Evolutionary conservation across 2,329 filamentous ascomycete genomes (phyloP).

Genomic region (Elsinoe australis): DNA sequence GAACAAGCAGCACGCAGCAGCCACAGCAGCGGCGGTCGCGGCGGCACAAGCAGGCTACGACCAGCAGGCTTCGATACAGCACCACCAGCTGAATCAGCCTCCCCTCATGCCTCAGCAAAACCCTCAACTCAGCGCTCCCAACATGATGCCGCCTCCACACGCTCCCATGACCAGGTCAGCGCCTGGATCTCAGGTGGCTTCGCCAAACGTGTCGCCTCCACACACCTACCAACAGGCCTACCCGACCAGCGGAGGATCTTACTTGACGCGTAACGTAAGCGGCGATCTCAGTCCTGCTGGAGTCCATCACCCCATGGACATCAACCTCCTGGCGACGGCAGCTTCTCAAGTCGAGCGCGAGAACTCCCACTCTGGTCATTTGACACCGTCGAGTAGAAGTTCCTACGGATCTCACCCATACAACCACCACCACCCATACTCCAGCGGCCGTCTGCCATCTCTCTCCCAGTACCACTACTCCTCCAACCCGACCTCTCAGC

Average conservation of each 20-base stretch:
- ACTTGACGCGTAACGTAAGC: conserved; percentile 49
- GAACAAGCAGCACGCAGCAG: conserved; percentile 67
- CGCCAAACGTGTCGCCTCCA: conserved; percentile 93
- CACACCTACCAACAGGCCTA: conserved; percentile 64
- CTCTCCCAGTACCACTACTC: conserved; percentile 66
- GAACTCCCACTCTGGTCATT: conserved; percentile 41
- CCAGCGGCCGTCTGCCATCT: conserved; percentile 60
- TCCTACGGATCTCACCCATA: conserved; percentile 33
- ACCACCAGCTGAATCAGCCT: conserved; percentile 64
- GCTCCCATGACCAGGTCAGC: conserved; percentile 80
- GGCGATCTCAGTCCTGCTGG: conserved; percentile 42
- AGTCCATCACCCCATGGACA: conserved; percentile 48
- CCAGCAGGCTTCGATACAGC: conserved; percentile 24
- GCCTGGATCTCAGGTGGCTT: conserved; percentile 74
- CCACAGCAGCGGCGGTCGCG: conserved; percentile 50
- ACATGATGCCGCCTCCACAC: conserved; percentile 71
- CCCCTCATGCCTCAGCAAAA: conserved; percentile 63
- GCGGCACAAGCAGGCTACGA: conserved; percentile 43
- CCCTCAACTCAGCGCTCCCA: conserved; percentile 24
- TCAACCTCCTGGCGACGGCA: conserved; percentile 62
- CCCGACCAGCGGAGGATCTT: conserved; percentile 51
- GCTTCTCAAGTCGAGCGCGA: conserved; percentile 61
- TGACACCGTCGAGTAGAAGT: conserved; percentile 26
- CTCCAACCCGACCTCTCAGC: conserved; percentile 48
- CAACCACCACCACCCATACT: conserved; percentile 42